Evolutionary conservation across 192 early-diverging fungal species (phyloP).

Genomic region (Umbelopsis isabellina): DNA sequence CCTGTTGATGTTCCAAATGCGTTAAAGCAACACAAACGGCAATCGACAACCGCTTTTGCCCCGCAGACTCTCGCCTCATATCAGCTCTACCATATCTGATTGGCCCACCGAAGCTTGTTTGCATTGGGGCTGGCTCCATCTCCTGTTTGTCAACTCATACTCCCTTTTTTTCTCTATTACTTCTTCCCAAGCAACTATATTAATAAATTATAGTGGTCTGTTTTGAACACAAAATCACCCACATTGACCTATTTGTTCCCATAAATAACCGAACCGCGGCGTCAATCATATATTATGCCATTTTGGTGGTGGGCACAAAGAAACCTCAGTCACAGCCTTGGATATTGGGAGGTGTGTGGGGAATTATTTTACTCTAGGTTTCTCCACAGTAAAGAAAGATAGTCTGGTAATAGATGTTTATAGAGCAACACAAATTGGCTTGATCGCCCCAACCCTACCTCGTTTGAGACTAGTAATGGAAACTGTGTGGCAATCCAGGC

Average conservation of each 20-base stretch:
- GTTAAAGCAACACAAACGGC: not conserved
- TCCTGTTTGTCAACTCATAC: no score
- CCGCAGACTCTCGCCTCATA: no score
- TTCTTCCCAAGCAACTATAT: not conserved
- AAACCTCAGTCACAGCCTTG: not conserved
- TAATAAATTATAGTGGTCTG: no score
- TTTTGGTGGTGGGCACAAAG: not conserved
- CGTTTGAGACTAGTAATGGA: not conserved
- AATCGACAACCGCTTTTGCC: not conserved
- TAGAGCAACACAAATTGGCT: not conserved
- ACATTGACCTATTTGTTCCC: no score
- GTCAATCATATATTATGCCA: not conserved
- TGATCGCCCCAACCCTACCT: not conserved
- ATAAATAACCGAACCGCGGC: not conserved
- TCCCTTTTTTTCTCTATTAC: not conserved
- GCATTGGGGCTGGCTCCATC: not conserved
- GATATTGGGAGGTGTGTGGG: not conserved
- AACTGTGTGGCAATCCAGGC: not conserved
- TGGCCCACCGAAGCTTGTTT: not conserved
- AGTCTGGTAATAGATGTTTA: no score
- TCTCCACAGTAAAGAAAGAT: no score
- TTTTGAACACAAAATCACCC: no score
- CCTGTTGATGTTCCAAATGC: slow-evolving; percentile 14
- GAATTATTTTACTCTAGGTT: not conserved
- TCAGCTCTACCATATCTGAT: not conserved